Evolutionary conservation across 73 alveolate genomes (phyloP).

Genomic region (Blepharisma japonicum): DNA sequence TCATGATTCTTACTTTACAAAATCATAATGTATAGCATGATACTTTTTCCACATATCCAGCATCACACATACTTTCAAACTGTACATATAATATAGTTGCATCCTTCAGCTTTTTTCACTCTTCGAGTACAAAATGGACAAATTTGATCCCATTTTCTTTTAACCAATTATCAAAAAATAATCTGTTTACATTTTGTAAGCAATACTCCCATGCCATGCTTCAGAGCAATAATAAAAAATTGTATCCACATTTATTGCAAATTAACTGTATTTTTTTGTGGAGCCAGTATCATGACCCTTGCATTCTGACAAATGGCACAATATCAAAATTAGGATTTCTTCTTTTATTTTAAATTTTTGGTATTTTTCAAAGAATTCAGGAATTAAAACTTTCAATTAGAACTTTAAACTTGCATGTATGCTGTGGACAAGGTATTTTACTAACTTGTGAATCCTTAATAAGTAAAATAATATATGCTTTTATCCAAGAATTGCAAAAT

Average conservation of each 20-base stretch:
- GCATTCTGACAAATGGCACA: background rate
- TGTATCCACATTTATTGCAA: background rate
- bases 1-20: too few relatives aligned
- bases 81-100: background rate
- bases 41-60: conserved; percentile 21
- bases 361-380: background rate
- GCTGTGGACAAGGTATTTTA: background rate
- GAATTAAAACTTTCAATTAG: background rate
- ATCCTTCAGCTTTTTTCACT: conserved; percentile 9
- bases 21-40: too few relatives aligned
- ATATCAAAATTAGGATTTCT: background rate
- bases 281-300: background rate
- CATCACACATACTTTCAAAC: background rate
- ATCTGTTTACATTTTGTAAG: background rate
- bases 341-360: background rate
- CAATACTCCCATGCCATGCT: background rate
- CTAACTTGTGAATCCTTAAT: background rate
- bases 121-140: background rate
- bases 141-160: background rate
- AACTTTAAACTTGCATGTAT: background rate
- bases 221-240: background rate
- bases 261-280: background rate
- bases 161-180: background rate
- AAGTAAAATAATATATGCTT: background rate
- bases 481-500: background rate